Evolutionary conservation across 2,329 filamentous ascomycete species (phyloP).

Genomic region (Pochonia chlamydosporia): DNA sequence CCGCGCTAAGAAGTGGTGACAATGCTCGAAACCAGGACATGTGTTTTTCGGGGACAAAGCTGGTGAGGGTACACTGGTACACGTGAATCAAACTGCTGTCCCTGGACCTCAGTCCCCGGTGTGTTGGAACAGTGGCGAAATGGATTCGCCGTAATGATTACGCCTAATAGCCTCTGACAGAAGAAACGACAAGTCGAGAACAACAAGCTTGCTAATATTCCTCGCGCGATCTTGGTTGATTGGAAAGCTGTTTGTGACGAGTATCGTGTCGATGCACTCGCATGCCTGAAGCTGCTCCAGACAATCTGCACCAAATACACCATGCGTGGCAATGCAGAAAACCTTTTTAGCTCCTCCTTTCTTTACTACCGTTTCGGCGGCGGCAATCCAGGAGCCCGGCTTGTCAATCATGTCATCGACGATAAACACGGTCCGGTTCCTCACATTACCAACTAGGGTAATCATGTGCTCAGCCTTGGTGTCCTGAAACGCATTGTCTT

Average conservation of each 20-base stretch:
- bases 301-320: conserved; percentile 84
- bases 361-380: conserved; percentile 94
- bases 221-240: conserved; percentile 69
- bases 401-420: conserved; percentile 99
- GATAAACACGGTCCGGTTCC: conserved; percentile 81
- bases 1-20: conserved; percentile 27
- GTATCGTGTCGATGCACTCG: conserved; percentile 87
- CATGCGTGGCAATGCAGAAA: conserved; percentile 96
- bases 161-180: conserved; percentile 88
- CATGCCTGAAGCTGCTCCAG: conserved; percentile 87
- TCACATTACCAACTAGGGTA: conserved; percentile 93
- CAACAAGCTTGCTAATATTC: conserved; percentile 73
- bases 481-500: conserved; percentile 82
- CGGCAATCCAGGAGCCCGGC: conserved; percentile 92
- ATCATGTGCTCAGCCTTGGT: conserved; percentile 87
- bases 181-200: conserved; percentile 83
- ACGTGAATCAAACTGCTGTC: neutral
- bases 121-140: conserved; percentile 64
- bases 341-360: conserved; percentile 86
- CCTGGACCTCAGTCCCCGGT: conserved; percentile 42
- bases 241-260: conserved; percentile 96
- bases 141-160: conserved; percentile 92
- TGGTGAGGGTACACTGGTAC: conserved; percentile 8
- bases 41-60: neutral
- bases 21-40: neutral